These are phyloP conservation scores for Apophysomyces elegans DNA, from an alignment of 371 early-diverging fungal genomes.

Conservation along the genomic window DNA sequence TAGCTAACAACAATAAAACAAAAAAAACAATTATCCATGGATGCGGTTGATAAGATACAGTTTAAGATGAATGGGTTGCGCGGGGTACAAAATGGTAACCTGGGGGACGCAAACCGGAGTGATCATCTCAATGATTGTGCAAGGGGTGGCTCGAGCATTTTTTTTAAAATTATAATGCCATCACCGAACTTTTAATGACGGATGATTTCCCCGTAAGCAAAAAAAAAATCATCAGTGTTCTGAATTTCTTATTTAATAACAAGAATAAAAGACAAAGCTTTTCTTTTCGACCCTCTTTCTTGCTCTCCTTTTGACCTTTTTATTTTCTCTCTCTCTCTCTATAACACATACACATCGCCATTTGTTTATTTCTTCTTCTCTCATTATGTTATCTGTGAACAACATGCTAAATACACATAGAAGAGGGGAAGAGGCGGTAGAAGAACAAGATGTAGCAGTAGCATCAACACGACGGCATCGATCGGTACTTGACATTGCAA, in stretches of 20 bases:
- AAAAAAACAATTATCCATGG: not conserved
- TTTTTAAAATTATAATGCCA: not conserved
- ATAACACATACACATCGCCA: not conserved
- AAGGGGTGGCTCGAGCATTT: conserved; percentile 10
- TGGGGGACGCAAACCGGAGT: not conserved
- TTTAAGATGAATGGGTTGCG: conserved; percentile 1
- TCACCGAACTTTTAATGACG: conserved; percentile 3
- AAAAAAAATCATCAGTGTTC: not conserved
- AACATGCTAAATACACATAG: conserved; percentile 7
- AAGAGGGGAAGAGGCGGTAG: not conserved
- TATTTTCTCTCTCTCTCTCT: conserved; percentile 6
- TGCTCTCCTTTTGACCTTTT: not conserved
- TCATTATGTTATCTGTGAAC: conserved; percentile 10
- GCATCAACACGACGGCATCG: conserved; percentile 16
- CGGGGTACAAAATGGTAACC: conserved; percentile 1
- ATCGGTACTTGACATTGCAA: conserved; percentile 39
- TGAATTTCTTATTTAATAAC: not conserved
- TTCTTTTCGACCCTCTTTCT: not conserved
- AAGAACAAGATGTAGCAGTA: no score
- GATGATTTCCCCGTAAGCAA: not conserved
- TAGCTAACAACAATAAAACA: no score
- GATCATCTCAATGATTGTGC: not conserved
- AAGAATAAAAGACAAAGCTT: not conserved
- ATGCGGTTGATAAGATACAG: no score
- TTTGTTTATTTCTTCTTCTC: conserved; percentile 8